Evolutionary conservation across 1,284 basidiomycete species (phyloP), one percentile per base, ranked within the genome.

Genomic region (Papiliotrema terrestris): DNA sequence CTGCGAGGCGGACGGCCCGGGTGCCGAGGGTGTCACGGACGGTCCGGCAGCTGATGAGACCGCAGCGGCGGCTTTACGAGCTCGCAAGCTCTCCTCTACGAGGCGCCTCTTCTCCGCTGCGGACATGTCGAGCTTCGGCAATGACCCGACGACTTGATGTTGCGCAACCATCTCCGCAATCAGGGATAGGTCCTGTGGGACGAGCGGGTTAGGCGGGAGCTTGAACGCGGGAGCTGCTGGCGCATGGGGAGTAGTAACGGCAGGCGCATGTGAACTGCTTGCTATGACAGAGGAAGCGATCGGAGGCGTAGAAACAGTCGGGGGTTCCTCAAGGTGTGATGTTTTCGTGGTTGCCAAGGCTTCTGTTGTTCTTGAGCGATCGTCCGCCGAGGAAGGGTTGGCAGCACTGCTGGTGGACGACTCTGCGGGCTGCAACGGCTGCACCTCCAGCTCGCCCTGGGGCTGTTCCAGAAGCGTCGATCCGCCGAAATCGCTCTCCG

Each of bases 161-260:
- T 54, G 55, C 17, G 61, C 63, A 0, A 76, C 72, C 61, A 76
- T 68, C 47, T 71, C 64, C 61, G 68, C 66, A 54, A 76, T 76
- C 23, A 68, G 50, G 15, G 65, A 61, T 11, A 76, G 52, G 59
- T 76, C 74, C 57, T 71, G 67, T 2, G 70, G 68, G 11, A 71
- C 60, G 3, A 55, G 37, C 1, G 61, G 63, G 29, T 68, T 61
- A 4, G 60, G 55, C 15, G 67, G 63, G 3, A 54, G 51, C 45
- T 60, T 62, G 59, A 65, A 67, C 2, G 57, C 23, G n/a, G n/a
- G n/a, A n/a, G n/a, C n/a, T n/a, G n/a, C n/a, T n/a, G n/a, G n/a
- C n/a, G n/a, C n/a, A n/a, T n/a, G n/a, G n/a, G n/a, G n/a, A n/a
- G n/a, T n/a, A n/a, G n/a, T n/a, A n/a, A n/a, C n/a, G n/a, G n/a